Base-by-base conservation (phyloP, 2,329 filamentous ascomycete genomes). In the Hirsutella rhossiliensis region DNA sequence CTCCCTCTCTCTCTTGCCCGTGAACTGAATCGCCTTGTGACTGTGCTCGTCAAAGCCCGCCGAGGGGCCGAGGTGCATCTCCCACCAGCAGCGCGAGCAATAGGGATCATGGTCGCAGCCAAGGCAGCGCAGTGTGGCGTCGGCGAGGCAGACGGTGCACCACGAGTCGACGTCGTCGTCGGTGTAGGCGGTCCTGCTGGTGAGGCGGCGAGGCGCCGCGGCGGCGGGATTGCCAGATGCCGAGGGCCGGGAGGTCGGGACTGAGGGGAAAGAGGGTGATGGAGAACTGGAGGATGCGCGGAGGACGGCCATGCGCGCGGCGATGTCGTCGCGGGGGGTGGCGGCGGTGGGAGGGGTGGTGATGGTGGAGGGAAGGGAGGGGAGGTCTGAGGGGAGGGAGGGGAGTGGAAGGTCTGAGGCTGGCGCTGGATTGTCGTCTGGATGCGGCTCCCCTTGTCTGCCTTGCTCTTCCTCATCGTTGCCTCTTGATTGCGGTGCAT, bases 111-210 rank as follows among this genome's bases (percentile, higher is more conserved):
- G 62, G 31, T 79, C 78, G 54, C 87, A 94, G 3, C 82, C 85
- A 0, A 80, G 57, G 57, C 87, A 94, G 45, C 72, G 72, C 27
- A 92, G 64, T 3, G 78, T 79, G 0, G 82, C 86, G 55, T 92
- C 84, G 46, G 87, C 84, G 40, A 83, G 78, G 57, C 87, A 94
- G 11, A 92, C 87, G 29, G 81, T 75, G 59, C 87, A 94, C 85
- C 86, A 94, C 1, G 73, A 77, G 37, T 82, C 78, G 48, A 82
- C 72, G 53, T 90, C 84, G 30, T 82, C 80, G 52, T 89, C 82
- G 0, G 80, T 77, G 56, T 72, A 78, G 40, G 64, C 66, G 3
- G 58, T 62, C 37, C 57, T 61, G 43, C 60, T 63, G 15, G 56
- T 57, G 5, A 72, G 56, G 5, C 64, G 15, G 61, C 52, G 3